Evolutionary conservation across 73 alveolate species (phyloP).

Genomic region (Loxodes magnus): DNA sequence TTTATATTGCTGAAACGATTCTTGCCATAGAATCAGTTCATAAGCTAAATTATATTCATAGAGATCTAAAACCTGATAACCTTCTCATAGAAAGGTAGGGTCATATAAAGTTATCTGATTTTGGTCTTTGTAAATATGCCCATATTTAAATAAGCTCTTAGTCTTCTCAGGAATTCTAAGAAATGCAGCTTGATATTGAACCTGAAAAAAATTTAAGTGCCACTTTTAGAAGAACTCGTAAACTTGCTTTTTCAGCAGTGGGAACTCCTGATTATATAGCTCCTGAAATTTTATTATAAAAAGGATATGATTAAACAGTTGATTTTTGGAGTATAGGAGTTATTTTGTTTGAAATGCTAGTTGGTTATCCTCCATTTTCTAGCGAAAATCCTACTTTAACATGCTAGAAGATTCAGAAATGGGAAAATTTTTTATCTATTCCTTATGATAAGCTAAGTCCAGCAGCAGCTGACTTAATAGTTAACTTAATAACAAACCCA

Average conservation of each 20-base stretch:
- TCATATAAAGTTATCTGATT: slow-evolving; percentile 57
- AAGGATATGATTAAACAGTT: slow-evolving; percentile 39
- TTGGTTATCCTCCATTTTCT: slow-evolving; percentile 51
- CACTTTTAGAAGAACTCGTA: neutral
- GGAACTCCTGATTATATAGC: slow-evolving; percentile 86
- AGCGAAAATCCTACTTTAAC: slow-evolving; percentile 36
- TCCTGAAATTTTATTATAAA: slow-evolving; percentile 74
- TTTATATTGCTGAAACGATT: slow-evolving; percentile 67
- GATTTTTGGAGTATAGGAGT: slow-evolving; percentile 81
- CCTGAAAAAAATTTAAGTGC: neutral
- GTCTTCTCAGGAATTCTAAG: too few species aligned
- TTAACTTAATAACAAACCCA: slow-evolving; percentile 15
- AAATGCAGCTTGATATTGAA: neutral
- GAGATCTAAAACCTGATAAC: too few species aligned
- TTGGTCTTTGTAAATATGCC: slow-evolving; percentile 40
- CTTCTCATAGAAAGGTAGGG: slow-evolving; percentile 81
- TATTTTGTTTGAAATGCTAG: slow-evolving; percentile 61
- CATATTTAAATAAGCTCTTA: too few species aligned
- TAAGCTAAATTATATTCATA: slow-evolving; percentile 64
- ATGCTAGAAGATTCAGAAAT: slow-evolving; percentile 1
- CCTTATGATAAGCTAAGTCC: slow-evolving; percentile 42
- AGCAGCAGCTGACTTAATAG: slow-evolving; percentile 36
- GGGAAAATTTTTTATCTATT: slow-evolving; percentile 37
- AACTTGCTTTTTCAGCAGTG: neutral
- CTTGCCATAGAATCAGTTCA: slow-evolving; percentile 82